phyloP scores from a whole-genome alignment of 2,329 filamentous ascomycete species.

The Eurotiales sp. region DNA sequence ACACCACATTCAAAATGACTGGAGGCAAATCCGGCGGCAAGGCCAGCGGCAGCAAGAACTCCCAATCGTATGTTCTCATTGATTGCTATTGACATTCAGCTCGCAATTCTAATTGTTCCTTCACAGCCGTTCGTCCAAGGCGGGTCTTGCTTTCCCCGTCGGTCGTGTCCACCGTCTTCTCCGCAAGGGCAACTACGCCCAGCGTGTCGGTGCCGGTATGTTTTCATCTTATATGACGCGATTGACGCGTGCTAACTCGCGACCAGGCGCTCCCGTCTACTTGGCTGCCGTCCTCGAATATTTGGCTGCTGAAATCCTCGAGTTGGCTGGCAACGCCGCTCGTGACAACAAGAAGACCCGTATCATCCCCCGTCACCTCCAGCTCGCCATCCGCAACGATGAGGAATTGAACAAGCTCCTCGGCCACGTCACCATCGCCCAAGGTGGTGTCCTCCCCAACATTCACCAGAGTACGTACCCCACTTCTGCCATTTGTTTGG shows the following conservation, averaged over 20 bases:
- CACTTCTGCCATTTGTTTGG: background rate
- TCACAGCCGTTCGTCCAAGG: constrained; percentile 92
- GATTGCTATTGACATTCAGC: constrained; percentile 41
- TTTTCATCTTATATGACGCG: constrained; percentile 17
- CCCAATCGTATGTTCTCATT: constrained; percentile 94
- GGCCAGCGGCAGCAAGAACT: constrained; percentile 97
- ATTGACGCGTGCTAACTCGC: constrained; percentile 23
- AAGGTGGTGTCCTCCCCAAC: constrained; percentile 95
- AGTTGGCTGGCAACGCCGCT: constrained; percentile 96
- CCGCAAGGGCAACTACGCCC: constrained; percentile 98
- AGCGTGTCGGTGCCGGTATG: constrained; percentile 94
- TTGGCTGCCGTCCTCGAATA: constrained; percentile 97
- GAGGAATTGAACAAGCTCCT: constrained; percentile 99
- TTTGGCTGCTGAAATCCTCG: constrained; percentile 96
- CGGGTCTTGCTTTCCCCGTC: constrained; percentile 96
- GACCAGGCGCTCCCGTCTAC: constrained; percentile 77
- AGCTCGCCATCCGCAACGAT: constrained; percentile 98
- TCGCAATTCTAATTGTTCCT: constrained; percentile 13
- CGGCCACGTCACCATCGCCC: constrained; percentile 92
- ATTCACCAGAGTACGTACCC: constrained; percentile 84
- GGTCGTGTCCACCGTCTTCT: constrained; percentile 99
- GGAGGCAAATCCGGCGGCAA: constrained; percentile 99
- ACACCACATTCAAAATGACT: constrained; percentile 82
- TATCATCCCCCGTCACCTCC: constrained; percentile 98
- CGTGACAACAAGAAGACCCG: constrained; percentile 99